phyloP scores from a whole-genome alignment of 352 stramenopile genomes.

The Pythium sp. region DNA sequence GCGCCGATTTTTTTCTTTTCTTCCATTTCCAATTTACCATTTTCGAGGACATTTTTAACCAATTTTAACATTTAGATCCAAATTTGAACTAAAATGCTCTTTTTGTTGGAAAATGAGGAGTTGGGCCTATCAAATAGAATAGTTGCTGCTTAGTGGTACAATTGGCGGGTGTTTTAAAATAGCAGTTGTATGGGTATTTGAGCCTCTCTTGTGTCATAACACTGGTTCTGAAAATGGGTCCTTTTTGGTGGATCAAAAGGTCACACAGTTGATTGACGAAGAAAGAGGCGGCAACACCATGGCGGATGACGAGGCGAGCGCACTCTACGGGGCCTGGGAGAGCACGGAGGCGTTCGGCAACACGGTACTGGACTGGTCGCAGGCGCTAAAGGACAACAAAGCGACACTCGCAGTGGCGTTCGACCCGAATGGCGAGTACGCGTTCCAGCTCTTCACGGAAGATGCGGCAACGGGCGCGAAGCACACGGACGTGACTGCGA shows the following conservation, averaged over 20 bases:
- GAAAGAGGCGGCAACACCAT: background rate
- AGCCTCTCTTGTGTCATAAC: background rate
- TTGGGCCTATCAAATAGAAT: constrained; percentile 10
- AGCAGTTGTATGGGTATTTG: background rate
- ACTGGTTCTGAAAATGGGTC: background rate
- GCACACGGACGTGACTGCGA: constrained; percentile 48
- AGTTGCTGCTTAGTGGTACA: background rate
- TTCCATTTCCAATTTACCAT: background rate
- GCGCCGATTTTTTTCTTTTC: background rate
- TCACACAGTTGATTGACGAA: background rate
- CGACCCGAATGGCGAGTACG: constrained; percentile 28
- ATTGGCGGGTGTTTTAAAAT: background rate
- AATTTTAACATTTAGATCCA: background rate
- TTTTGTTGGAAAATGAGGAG: background rate
- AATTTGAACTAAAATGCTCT: background rate
- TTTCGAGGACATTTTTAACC: background rate
- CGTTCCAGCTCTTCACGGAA: constrained; percentile 30
- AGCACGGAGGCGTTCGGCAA: constrained; percentile 79
- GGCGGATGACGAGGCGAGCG: background rate
- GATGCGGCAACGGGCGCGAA: constrained; percentile 12
- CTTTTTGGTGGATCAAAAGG: background rate
- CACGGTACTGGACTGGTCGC: constrained; percentile 71
- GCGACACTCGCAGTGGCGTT: constrained; percentile 48
- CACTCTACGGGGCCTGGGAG: constrained; percentile 37
- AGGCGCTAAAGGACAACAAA: constrained; percentile 54